Conservation (phyloP, 2,329 filamentous ascomycete species). For the Beauveria sp. region DNA sequence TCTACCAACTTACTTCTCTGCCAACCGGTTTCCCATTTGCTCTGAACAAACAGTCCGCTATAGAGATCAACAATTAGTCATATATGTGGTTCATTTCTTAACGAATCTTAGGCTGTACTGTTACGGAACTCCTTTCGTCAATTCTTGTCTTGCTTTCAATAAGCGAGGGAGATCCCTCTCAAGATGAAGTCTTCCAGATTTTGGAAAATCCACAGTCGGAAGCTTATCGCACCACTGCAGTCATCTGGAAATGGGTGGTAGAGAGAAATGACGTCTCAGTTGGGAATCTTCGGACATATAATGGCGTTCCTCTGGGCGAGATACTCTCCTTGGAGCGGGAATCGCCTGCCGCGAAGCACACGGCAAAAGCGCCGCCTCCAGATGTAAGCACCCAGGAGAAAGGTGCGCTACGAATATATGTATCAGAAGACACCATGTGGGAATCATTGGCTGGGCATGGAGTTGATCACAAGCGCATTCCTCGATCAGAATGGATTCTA, state of each 20-base stretch:
- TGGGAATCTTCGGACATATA: conserved; percentile 24
- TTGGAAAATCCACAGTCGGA: conserved; percentile 10
- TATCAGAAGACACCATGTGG: conserved; percentile 52
- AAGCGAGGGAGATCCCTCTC: conserved; percentile 9
- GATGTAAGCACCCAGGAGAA: neutral
- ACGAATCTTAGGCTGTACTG: conserved; percentile 22
- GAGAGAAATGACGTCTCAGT: conserved; percentile 29
- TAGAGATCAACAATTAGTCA: neutral
- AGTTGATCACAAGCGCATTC: conserved; percentile 50
- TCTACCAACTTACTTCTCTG: neutral
- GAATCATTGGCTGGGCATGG: conserved; percentile 51
- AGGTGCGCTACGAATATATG: conserved; percentile 30
- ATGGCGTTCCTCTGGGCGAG: conserved; percentile 32
- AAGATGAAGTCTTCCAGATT: conserved; percentile 14
- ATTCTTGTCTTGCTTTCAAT: conserved; percentile 19
- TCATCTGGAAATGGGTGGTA: conserved; percentile 30
- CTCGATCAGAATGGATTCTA: conserved; percentile 51
- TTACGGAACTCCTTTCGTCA: conserved; percentile 25
- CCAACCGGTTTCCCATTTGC: neutral
- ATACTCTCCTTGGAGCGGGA: conserved; percentile 18
- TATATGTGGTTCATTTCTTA: neutral
- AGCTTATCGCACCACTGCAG: conserved; percentile 21
- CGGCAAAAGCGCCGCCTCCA: neutral
- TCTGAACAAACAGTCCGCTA: neutral
- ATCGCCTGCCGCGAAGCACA: neutral